Conservation (phyloP, 2,329 filamentous ascomycete genomes). For the Fonsecaea pedrosoi region DNA sequence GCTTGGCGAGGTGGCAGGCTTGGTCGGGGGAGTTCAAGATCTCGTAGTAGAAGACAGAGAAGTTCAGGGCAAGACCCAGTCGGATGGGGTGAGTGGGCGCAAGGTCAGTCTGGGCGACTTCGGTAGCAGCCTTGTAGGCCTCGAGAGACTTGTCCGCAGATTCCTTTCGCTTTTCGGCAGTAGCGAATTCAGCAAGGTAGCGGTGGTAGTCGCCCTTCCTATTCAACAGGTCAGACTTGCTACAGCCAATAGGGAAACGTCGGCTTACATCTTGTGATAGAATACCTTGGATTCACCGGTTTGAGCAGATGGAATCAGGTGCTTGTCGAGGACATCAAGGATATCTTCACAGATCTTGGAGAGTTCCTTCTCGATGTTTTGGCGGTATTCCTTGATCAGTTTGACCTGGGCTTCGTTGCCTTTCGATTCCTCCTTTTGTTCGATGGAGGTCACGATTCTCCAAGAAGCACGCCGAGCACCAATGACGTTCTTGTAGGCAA, state of each 20-base stretch:
- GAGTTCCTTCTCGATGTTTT: slow-evolving; percentile 97
- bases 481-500: slow-evolving; percentile 99
- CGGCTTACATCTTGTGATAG: slow-evolving; percentile 95
- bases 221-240: slow-evolving; percentile 37
- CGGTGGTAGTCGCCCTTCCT: slow-evolving; percentile 99
- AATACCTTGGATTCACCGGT: slow-evolving; percentile 99
- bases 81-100: slow-evolving; percentile 92
- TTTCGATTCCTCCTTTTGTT: slow-evolving; percentile 99
- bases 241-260: background rate
- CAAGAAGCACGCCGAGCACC: slow-evolving; percentile 95
- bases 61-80: slow-evolving; percentile 90
- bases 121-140: slow-evolving; percentile 94
- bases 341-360: slow-evolving; percentile 98
- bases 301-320: slow-evolving; percentile 92
- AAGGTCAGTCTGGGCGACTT: slow-evolving; percentile 87
- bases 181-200: slow-evolving; percentile 95
- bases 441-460: slow-evolving; percentile 98
- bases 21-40: slow-evolving; percentile 98
- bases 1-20: slow-evolving; percentile 96
- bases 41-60: slow-evolving; percentile 99
- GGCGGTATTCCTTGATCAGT: slow-evolving; percentile 96
- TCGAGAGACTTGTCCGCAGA: slow-evolving; percentile 93
- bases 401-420: slow-evolving; percentile 88
- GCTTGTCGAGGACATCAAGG: slow-evolving; percentile 89
- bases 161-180: slow-evolving; percentile 92